Base-by-base conservation (phyloP, 352 stramenopile genomes). In the Pythium aristosporum region DNA sequence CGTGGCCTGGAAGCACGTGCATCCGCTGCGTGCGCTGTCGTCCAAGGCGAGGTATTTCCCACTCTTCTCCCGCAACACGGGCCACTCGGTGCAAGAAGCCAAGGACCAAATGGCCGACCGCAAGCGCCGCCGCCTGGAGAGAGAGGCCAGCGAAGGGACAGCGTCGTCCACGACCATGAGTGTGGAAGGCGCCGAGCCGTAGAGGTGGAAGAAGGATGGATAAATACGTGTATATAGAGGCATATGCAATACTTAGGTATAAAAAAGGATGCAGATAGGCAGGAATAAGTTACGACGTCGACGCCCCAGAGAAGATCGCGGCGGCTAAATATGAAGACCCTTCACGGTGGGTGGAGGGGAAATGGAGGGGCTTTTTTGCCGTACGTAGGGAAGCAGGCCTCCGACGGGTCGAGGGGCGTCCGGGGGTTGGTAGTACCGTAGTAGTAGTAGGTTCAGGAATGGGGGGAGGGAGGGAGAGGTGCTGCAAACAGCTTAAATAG, bases 11-110 rank as follows among this genome's bases (percentile, higher is more conserved):
- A 80, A 82, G 49, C 67, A 85, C n/a, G 71, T 93, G 12, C 74
- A 62, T 30, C 75, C 74, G 37, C 61, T 91, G 49, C 80, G 86
- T 8, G 70, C 75, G 11, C 73, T 85, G 23, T 68, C 80, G 18
- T 87, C 78, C 54, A 83, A 80, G 36, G 69, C 76, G 37, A 81
- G 85, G 37, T 76, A 82, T 30, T 71, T 88, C 41, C 87, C 85
- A 50, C 68, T 96, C 20, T 69, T 84, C 9, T 77, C 74, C 21
- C 83, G 87, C 10, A 79, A 92, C 56, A 92, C 80, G 12, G 85
- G 80, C 39, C 65, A 91, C 69, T 93, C 87, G 18, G 85, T 94
- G 21, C 79, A 89, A 52, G 87, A 96, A 66, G 81, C 85, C 47
- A 90, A 93, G 71, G 66, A 75, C 25, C 86, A 84, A 63, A 79